Base-by-base conservation (phyloP, 1,284 basidiomycete species). In the Fomitopsis betulina region DNA sequence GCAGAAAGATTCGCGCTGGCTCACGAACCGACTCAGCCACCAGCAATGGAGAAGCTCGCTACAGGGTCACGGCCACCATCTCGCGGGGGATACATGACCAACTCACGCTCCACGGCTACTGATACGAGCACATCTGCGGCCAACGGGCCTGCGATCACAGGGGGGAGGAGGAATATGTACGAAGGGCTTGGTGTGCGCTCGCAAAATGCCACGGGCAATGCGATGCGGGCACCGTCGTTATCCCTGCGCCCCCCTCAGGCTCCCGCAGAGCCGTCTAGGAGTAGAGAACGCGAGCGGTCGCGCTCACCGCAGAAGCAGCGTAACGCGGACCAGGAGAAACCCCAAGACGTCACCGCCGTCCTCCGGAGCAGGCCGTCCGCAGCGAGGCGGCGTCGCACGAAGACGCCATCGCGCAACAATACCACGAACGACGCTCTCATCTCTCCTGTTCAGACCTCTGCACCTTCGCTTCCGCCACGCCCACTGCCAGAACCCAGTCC, bases 131-230 rank as follows among this genome's bases (percentile, higher is more conserved):
- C 52, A 23, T 30, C 58, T 12, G 54, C 32, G 1, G 4, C 54
- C 43, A 25, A 53, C 39, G 32, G 12, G 50, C 13, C 56, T 23
- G 15, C 50, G 57, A 5, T 52, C 58, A 15, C 51, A 9, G 32
- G 54, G 10, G 59, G 55, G 9, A 54, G 39, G 0, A 65, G 60
- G 57, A 54, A 58, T 10, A 63, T 60, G 12, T 66, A 58, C 52
- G 65, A 66, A 21, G 49, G 49, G 19, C 49, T 51, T 19, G 72
- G 72, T 21, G 65, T 68, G 25, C 71, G 70, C 23, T 73, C 84
- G 7, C 79, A 83, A 63, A 82, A 86, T 47, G 78, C 80, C 38
- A 85, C 84, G 3, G 82, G 83, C 12, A 70, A 77, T 5, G 76
- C 78, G 0, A 82, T 81, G 80, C 79, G 68, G 27, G 64, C 60